These are phyloP conservation scores for Fusarium irregulare DNA, from an alignment of 2,329 filamentous ascomycete genomes.

Conservation along the genomic window DNA sequence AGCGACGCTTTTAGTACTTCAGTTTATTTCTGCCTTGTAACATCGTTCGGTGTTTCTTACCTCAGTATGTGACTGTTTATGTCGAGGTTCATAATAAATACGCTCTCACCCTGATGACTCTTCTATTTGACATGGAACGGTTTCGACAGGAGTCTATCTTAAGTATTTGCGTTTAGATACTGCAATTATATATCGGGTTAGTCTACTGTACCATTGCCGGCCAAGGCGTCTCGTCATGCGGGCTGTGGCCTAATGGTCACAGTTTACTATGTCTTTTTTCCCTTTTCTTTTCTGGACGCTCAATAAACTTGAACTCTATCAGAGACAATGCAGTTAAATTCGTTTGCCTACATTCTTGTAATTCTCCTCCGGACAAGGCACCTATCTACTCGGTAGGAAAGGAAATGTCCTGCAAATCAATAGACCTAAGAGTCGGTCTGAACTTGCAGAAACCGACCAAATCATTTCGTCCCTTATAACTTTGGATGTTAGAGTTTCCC, in stretches of 20 bases:
- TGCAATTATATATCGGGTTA: neutral
- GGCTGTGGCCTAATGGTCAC: no score
- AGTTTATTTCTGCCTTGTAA: no score
- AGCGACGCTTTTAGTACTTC: neutral
- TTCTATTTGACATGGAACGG: neutral
- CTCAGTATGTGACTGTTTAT: neutral
- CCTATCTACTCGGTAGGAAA: neutral
- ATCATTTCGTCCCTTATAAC: neutral
- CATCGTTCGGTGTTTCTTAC: no score
- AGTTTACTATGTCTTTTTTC: no score
- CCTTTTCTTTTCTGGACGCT: no score
- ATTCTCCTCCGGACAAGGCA: neutral
- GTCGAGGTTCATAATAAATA: neutral
- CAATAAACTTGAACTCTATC: neutral
- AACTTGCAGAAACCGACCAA: neutral
- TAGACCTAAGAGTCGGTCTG: neutral
- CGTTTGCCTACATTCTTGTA: neutral
- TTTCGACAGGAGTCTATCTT: rapidly evolving
- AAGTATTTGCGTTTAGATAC: neutral
- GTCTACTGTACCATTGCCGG: neutral
- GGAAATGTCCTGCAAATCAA: neutral
- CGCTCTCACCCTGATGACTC: no score
- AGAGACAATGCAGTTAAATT: no score
- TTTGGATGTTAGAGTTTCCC: rapidly evolving
- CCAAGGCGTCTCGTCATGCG: neutral